phyloP scores from a whole-genome alignment of 1,284 basidiomycete species.

The Inonotus obliquus region DNA sequence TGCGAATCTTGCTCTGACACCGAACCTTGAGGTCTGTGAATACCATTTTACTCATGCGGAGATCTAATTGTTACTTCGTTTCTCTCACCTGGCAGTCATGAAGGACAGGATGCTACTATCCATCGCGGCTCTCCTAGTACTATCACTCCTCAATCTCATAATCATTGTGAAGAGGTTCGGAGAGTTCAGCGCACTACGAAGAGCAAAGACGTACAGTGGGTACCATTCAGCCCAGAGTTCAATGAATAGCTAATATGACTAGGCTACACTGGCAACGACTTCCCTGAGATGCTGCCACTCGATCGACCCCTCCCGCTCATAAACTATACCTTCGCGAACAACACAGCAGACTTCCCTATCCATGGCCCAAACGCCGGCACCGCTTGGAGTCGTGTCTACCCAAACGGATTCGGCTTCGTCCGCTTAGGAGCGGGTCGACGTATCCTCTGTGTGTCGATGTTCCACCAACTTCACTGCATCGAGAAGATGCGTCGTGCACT shows the following conservation, averaged over 20 bases:
- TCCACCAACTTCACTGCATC: constrained; percentile 32
- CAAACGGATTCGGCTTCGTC: constrained; percentile 16
- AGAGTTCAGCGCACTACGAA: not conserved
- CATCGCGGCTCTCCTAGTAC: constrained; percentile 8
- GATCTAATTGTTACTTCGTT: not conserved
- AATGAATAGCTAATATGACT: constrained; percentile 25
- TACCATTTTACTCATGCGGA: not conserved
- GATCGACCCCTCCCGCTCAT: not conserved
- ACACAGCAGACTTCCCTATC: constrained; percentile 3
- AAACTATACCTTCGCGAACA: constrained; percentile 4
- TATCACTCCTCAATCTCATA: constrained; percentile 11
- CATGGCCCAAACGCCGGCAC: constrained; percentile 6
- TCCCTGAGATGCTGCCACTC: constrained; percentile 9
- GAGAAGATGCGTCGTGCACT: constrained; percentile 25
- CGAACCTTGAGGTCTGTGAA: not conserved
- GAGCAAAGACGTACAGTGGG: constrained; percentile 10
- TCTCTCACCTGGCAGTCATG: constrained; percentile 3
- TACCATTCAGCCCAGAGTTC: not conserved
- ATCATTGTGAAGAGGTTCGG: constrained; percentile 8
- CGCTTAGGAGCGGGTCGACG: constrained; percentile 14
- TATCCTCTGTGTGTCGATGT: constrained; percentile 24
- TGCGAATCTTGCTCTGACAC: not conserved
- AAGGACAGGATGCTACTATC: constrained; percentile 1
- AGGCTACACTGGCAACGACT: constrained; percentile 12
- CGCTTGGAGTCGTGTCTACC: constrained; percentile 8